These are phyloP conservation scores for Laburnicola sp. DNA, from an alignment of 2,329 filamentous ascomycete genomes.

Conservation along the genomic window DNA sequence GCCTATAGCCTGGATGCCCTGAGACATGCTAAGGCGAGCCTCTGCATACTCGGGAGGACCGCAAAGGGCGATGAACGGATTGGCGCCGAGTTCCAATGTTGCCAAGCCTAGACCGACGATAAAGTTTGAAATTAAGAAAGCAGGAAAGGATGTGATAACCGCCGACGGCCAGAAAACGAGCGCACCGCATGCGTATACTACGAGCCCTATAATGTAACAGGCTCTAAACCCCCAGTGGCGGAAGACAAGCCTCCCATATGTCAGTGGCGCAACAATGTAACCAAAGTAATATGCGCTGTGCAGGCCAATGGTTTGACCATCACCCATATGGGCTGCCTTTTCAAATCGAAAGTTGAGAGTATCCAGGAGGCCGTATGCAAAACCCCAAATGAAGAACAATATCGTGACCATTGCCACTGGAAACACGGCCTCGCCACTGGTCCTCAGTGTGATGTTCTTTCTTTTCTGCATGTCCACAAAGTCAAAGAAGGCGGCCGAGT, in stretches of 20 bases:
- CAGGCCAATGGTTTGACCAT: slow-evolving; percentile 66
- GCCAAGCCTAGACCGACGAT: slow-evolving; percentile 64
- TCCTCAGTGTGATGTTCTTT: slow-evolving; percentile 71
- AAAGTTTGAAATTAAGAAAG: slow-evolving; percentile 65
- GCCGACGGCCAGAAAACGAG: slow-evolving; percentile 68
- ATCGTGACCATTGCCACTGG: slow-evolving; percentile 76
- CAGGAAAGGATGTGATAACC: slow-evolving; percentile 62
- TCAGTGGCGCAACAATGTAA: slow-evolving; percentile 70
- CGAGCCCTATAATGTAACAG: slow-evolving; percentile 62
- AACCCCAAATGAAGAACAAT: slow-evolving; percentile 86
- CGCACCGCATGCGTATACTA: slow-evolving; percentile 64
- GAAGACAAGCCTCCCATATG: slow-evolving; percentile 64
- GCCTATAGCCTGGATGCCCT: slow-evolving; percentile 64
- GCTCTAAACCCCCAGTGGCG: slow-evolving; percentile 65
- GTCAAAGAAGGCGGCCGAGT: slow-evolving; percentile 65
- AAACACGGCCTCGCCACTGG: slow-evolving; percentile 66
- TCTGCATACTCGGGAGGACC: slow-evolving; percentile 64
- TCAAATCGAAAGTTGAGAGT: slow-evolving; percentile 75
- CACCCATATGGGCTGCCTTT: slow-evolving; percentile 62
- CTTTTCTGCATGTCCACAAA: slow-evolving; percentile 70
- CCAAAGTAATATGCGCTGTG: slow-evolving; percentile 72
- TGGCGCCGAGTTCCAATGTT: slow-evolving; percentile 62
- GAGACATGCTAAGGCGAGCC: slow-evolving; percentile 62
- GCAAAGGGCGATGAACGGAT: slow-evolving; percentile 65
- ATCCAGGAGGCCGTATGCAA: slow-evolving; percentile 85